These are phyloP conservation scores for Neurospora sp. DNA, from an alignment of 495 filamentous ascomycete species.

Conservation along the genomic window DNA sequence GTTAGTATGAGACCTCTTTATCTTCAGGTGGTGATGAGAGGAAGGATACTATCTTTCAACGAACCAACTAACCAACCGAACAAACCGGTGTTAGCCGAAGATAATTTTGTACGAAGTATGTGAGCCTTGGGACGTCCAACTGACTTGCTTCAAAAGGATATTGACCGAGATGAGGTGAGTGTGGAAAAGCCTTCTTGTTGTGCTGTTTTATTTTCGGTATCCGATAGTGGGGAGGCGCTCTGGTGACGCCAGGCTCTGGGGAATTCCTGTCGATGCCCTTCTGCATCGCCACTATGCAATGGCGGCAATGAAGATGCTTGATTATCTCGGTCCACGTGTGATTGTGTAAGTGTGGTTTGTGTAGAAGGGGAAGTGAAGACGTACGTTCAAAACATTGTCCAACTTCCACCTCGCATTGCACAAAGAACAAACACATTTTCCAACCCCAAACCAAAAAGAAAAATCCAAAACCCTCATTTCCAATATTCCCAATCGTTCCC, in stretches of 20 bases:
- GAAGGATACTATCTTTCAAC: no score
- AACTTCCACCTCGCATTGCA: background rate
- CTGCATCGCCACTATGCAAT: background rate
- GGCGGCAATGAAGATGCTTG: background rate
- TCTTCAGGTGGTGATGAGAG: no score
- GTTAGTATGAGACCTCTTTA: no score
- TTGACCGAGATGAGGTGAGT: background rate
- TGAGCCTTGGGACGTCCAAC: no score
- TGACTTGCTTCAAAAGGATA: no score
- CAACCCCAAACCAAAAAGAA: background rate
- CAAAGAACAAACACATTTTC: background rate
- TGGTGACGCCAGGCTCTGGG: no score
- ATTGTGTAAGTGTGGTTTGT: background rate
- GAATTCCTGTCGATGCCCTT: no score
- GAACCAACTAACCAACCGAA: no score
- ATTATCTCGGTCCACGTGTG: background rate
- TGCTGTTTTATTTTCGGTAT: background rate
- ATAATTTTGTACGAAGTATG: no score
- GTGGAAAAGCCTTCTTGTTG: background rate
- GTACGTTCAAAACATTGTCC: background rate
- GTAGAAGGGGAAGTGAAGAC: background rate
- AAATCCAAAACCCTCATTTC: background rate
- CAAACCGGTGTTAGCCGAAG: no score
- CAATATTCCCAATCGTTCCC: background rate
- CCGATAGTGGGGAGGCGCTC: no score